Evolutionary conservation across 306 rosid species (phyloP).

Genomic region (Oxytropis ochrocephala): DNA sequence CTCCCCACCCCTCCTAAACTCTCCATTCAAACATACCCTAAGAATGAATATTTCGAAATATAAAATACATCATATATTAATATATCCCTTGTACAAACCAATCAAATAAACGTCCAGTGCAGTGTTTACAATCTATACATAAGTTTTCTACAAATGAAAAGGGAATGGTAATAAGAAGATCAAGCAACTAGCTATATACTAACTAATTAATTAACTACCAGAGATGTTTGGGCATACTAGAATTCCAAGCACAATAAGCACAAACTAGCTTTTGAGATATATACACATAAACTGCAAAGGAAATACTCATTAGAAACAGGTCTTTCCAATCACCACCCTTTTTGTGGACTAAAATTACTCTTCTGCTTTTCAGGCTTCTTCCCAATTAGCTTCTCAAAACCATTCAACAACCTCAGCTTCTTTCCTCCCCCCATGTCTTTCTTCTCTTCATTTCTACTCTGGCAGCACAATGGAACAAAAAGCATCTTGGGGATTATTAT

Average conservation of each 20-base stretch:
- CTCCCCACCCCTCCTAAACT: no score
- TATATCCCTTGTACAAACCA: no score
- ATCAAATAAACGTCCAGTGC: no score
- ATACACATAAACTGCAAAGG: conserved; percentile 85
- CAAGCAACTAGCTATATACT: no score
- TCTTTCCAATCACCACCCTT: conserved; percentile 95
- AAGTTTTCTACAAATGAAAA: neutral
- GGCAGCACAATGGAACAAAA: conserved; percentile 26
- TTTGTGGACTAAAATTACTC: conserved; percentile 58
- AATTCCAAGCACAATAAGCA: conserved; percentile 68
- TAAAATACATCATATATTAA: neutral
- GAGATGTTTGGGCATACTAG: conserved; percentile 40
- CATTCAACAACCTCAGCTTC: conserved; percentile 20
- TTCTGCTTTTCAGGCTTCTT: conserved; percentile 31
- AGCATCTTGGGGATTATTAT: conserved; percentile 11
- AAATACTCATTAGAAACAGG: conserved; percentile 66
- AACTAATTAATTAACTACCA: conserved; percentile 33
- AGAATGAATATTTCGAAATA: neutral
- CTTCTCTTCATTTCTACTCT: conserved; percentile 26
- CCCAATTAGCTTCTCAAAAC: conserved; percentile 44
- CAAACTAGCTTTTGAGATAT: conserved; percentile 66
- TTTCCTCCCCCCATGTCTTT: conserved; percentile 7
- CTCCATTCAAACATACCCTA: no score
- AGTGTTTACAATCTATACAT: neutral
- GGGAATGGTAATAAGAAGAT: no score